These are phyloP conservation scores for Pythium pectinolyticum DNA, from an alignment of 352 stramenopile species.

Conservation along the genomic window DNA sequence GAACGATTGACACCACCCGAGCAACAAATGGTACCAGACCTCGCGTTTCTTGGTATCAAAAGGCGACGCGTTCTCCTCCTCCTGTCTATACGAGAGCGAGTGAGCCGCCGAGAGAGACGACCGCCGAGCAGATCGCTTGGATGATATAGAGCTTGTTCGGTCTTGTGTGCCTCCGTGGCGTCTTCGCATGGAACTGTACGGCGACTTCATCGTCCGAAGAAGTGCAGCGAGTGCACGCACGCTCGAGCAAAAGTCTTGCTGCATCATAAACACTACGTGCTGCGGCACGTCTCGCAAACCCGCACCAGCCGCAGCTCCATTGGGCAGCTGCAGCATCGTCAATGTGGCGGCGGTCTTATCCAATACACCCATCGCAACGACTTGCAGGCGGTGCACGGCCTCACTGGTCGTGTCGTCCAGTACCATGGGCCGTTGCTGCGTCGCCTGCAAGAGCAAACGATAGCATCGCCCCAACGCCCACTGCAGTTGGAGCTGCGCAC, in stretches of 20 bases:
- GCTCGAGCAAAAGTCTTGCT: constrained; percentile 60
- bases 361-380: constrained; percentile 1
- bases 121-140: constrained; percentile 6
- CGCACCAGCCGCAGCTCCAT: not conserved
- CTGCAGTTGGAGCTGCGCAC: constrained; percentile 41
- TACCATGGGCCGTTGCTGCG: constrained; percentile 13
- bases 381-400: constrained; percentile 18
- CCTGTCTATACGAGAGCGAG: not conserved
- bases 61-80: not conserved
- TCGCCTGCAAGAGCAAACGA: constrained; percentile 47
- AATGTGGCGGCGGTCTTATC: constrained; percentile 16
- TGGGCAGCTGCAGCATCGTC: not conserved
- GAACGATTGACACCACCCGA: constrained; percentile 50
- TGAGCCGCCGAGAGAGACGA: not conserved
- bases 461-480: constrained; percentile 64
- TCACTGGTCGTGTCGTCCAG: constrained; percentile 25
- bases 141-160: not conserved
- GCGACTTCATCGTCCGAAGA: not conserved
- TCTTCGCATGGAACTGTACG: not conserved
- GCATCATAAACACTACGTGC: constrained; percentile 54
- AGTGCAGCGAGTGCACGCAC: constrained; percentile 25
- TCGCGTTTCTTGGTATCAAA: constrained; percentile 27
- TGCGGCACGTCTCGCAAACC: constrained; percentile 1
- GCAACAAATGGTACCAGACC: constrained; percentile 35
- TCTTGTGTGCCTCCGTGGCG: not conserved